A percentile compares a stretch with the other conserved stretches of the same genome.
These are phyloP conservation scores for Parastagonospora nodorum DNA, from an alignment of 2,329 filamentous ascomycete genomes.

Conservation along the genomic window DNA sequence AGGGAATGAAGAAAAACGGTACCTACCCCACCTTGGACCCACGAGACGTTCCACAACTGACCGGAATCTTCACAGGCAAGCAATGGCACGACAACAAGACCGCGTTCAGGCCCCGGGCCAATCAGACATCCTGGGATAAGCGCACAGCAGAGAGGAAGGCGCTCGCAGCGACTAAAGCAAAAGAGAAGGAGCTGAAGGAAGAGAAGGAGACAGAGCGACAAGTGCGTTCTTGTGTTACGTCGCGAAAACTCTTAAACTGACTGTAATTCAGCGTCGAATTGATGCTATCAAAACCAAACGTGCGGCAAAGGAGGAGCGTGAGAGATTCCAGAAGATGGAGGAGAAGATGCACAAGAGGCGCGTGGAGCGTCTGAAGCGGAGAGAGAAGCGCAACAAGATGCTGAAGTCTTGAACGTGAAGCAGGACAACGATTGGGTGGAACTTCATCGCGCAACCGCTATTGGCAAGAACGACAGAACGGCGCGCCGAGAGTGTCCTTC, in stretches of 20 bases:
- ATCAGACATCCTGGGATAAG: conserved; percentile 78
- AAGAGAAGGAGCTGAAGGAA: conserved; percentile 90
- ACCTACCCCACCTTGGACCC: conserved; percentile 12
- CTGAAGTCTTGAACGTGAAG: conserved; percentile 52
- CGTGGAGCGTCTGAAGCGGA: conserved; percentile 88
- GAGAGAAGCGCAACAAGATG: conserved; percentile 94
- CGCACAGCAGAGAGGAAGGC: conserved; percentile 72
- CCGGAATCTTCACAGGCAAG: conserved; percentile 68
- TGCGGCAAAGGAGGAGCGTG: conserved; percentile 88
- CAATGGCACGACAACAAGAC: conserved; percentile 88
- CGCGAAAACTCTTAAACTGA: conserved; percentile 7
- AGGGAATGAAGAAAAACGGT: conserved; percentile 85
- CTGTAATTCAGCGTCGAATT: conserved; percentile 66
- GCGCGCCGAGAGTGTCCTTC: not conserved
- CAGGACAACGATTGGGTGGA: not conserved
- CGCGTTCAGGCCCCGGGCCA: conserved; percentile 81
- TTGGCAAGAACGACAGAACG: not conserved
- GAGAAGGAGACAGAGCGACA: conserved; percentile 90
- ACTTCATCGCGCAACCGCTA: not conserved
- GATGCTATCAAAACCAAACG: conserved; percentile 83
- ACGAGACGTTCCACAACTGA: conserved; percentile 14
- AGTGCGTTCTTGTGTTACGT: conserved; percentile 57
- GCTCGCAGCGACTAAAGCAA: conserved; percentile 80
- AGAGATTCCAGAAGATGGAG: conserved; percentile 89
- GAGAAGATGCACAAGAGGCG: conserved; percentile 98